Conservation (phyloP, 2,329 filamentous ascomycete genomes). For the Clarireedia paspali region DNA sequence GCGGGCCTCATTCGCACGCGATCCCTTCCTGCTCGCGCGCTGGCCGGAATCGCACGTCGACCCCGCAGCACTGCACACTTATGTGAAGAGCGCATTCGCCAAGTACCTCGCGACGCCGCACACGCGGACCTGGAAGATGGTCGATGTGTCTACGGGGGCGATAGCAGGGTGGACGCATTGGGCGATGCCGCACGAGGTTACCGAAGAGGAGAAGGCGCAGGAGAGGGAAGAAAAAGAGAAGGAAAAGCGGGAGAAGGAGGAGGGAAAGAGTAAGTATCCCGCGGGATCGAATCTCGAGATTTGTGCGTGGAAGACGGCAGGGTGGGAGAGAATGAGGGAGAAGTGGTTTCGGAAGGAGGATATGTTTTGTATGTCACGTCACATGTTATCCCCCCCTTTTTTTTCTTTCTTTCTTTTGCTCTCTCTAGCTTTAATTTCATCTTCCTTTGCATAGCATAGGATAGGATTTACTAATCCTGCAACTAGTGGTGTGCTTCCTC, state of each 20-base stretch:
- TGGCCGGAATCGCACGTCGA: constrained; percentile 10
- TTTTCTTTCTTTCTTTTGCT: no score
- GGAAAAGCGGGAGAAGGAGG: background rate
- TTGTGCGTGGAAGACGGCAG: constrained; percentile 27
- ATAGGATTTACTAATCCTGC: background rate
- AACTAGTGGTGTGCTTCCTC: constrained; percentile 32
- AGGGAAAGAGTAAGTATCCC: constrained; percentile 21
- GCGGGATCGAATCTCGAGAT: constrained; percentile 28
- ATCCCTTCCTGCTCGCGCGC: constrained; percentile 26
- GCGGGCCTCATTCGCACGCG: constrained; percentile 22
- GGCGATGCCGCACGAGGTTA: constrained; percentile 8
- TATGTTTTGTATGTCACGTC: constrained; percentile 30
- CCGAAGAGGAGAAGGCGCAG: background rate
- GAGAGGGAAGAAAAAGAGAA: background rate
- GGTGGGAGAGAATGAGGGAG: constrained; percentile 21
- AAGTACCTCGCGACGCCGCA: constrained; percentile 25
- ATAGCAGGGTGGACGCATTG: constrained; percentile 29
- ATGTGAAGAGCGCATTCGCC: constrained; percentile 27
- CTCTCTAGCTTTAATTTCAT: background rate
- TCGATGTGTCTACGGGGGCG: constrained; percentile 23
- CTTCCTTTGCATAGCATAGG: background rate
- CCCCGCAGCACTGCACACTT: constrained; percentile 15
- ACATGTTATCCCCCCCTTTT: background rate
- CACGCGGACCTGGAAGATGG: constrained; percentile 30
- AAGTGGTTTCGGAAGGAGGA: constrained; percentile 27